A percentile compares a stretch with the other conserved stretches of the same genome.
phyloP scores from a whole-genome alignment of 257 asterid species.

The Vinca minor region DNA sequence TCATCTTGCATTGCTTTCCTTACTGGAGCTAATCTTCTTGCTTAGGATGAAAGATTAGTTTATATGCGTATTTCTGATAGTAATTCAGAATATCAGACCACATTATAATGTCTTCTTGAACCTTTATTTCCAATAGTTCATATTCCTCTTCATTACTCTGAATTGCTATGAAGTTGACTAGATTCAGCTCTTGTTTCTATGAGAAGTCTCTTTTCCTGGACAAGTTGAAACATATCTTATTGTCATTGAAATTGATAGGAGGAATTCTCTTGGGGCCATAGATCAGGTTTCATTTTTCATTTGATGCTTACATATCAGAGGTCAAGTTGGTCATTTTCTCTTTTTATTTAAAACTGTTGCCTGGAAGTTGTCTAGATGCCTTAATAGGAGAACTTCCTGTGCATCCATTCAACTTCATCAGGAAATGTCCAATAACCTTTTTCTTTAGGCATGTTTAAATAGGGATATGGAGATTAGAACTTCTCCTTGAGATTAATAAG shows the following conservation, averaged over 20 bases:
- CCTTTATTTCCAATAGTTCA: background rate
- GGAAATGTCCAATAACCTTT: background rate
- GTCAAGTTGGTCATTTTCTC: too few relatives aligned
- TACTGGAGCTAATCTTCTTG: background rate
- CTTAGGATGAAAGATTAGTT: too few relatives aligned
- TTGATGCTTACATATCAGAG: background rate
- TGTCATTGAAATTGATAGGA: too few relatives aligned
- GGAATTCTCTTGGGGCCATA: too few relatives aligned
- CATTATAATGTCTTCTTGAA: background rate
- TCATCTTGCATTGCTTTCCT: background rate
- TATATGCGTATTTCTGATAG: too few relatives aligned
- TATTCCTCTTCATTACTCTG: too few relatives aligned
- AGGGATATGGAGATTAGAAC: too few relatives aligned
- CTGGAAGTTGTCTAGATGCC: background rate
- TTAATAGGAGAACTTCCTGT: background rate
- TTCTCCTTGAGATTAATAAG: too few relatives aligned
- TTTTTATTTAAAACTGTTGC: too few relatives aligned
- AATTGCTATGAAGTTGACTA: background rate
- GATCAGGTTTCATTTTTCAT: background rate
- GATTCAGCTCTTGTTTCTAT: background rate
- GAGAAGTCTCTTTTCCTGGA: background rate
- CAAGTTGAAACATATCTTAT: too few relatives aligned
- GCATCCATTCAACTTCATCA: background rate
- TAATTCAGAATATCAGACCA: background rate
- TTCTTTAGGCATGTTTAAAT: too few relatives aligned